Conservation (phyloP, 2,329 filamentous ascomycete genomes). For the Biscogniauxia sp. region DNA sequence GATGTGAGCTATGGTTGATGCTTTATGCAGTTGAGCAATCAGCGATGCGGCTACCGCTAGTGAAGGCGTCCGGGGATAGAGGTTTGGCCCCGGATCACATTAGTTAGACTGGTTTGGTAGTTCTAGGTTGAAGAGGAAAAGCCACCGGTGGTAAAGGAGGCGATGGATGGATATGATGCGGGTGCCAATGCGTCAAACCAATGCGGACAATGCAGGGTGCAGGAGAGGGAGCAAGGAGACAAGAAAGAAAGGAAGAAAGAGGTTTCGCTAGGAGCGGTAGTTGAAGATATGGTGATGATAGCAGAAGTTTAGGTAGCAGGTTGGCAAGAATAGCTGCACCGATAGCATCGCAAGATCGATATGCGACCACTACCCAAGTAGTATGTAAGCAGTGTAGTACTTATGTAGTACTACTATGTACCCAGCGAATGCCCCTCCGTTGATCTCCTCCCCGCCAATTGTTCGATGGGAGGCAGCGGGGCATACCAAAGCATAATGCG, state of each 20-base stretch:
- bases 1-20: too few species aligned
- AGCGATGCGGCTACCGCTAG: background rate
- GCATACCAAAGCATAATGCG: background rate
- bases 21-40: background rate
- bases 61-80: background rate
- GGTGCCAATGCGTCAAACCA: background rate
- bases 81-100: background rate
- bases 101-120: background rate
- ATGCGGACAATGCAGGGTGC: background rate
- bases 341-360: background rate
- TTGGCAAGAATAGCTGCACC: background rate
- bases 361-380: background rate
- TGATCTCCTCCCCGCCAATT: conserved; percentile 2
- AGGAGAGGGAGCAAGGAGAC: background rate
- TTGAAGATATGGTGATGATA: background rate
- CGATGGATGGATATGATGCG: background rate
- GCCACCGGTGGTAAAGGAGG: background rate
- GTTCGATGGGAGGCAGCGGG: background rate
- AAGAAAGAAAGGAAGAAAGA: background rate
- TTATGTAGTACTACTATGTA: too few species aligned
- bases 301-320: background rate
- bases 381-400: too few species aligned
- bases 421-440: background rate
- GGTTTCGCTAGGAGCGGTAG: background rate
- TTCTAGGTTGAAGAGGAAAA: background rate